Evolutionary conservation across 495 filamentous ascomycete genomes (phyloP), one percentile per base, ranked within the genome.

Genomic region (Letharia lupina): DNA sequence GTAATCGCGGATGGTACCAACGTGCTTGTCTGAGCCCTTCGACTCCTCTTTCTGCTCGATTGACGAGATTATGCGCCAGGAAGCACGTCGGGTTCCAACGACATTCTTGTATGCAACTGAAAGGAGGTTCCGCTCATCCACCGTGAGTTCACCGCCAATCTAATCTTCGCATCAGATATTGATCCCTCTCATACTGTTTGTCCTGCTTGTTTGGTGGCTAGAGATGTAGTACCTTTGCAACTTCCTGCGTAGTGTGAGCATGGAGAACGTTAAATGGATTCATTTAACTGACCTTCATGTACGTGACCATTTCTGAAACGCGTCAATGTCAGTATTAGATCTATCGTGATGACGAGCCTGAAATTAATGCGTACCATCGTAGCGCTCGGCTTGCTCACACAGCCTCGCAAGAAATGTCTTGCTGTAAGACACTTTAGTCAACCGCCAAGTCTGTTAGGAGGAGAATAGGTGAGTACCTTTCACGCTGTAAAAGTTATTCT

Each of bases 91-190:
- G 71, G 94, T 96, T 72, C 94, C 94, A 70, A 98, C 93, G 64
- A 98, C 94, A 79, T 98, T 98, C 89, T 98, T 98, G 88, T 98
- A 98, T 71, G 94, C 94, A 74, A 98, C 94, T 64, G 92, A 96
- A 58, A 98, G 87, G 57, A 98, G 90, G 83, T 99, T 99, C 79
- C 94, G 91, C 85, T 99, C 94, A 79, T 99, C 94, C 70, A 98
- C 95, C 66, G 89, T 90, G 74, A 99, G 89, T 78, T 94, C 90
- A 72, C 94, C 94, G 71, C 91, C 94, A 73, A 98, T 86, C 93
- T 87, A 64, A 71, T 48, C 64, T 72, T 48, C 70, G 70, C 40
- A 58, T 72, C 62, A 73, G 64, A 59, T 35, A 0, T 52, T 37
- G 35, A 63, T 47, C 57, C 23, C 4, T 39, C 16, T 33, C 18